Evolutionary conservation across 768 basidiomycete species (phyloP).

Genomic region (Calocybe gangraenosa): DNA sequence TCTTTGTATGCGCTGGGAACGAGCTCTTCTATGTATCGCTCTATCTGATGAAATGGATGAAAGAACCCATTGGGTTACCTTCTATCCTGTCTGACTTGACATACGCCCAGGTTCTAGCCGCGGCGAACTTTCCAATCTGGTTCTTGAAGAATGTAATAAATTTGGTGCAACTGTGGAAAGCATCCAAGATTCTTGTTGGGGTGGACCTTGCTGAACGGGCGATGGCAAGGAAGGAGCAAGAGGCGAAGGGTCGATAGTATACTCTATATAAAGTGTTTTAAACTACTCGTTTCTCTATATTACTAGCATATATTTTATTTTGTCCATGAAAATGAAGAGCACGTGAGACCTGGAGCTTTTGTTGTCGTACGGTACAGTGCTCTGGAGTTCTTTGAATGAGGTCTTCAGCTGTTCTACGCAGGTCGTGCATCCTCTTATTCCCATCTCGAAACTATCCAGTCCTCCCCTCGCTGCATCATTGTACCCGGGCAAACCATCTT

Average conservation of each 20-base stretch:
- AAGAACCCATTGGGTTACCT: slow-evolving; percentile 60
- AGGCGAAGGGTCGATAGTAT: slow-evolving; percentile 11
- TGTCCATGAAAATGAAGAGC: too few relatives aligned
- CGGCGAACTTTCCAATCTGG: slow-evolving; percentile 63
- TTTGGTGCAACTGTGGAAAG: slow-evolving; percentile 96
- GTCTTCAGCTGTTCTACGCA: slow-evolving; percentile 33
- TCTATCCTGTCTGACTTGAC: slow-evolving; percentile 39
- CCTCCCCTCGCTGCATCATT: slow-evolving; percentile 3
- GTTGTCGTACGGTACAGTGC: background rate
- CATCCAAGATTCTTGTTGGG: slow-evolving; percentile 89
- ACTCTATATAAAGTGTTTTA: background rate
- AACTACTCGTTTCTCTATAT: background rate
- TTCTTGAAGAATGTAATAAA: slow-evolving; percentile 89
- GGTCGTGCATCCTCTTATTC: slow-evolving; percentile 33
- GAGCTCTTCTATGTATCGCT: slow-evolving; percentile 94
- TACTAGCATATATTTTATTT: slow-evolving; percentile 1
- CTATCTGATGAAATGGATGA: slow-evolving; percentile 87
- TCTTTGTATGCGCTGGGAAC: slow-evolving; percentile 91
- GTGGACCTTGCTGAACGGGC: slow-evolving; percentile 88
- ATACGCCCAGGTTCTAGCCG: slow-evolving; percentile 73
- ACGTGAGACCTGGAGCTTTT: slow-evolving; percentile 8
- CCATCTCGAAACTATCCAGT: slow-evolving; percentile 14
- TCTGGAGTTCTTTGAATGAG: slow-evolving; percentile 26
- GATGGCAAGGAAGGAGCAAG: slow-evolving; percentile 46
- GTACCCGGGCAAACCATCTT: slow-evolving; percentile 4